Evolutionary conservation across 2,329 filamentous ascomycete species (phyloP).

Genomic region (Phyllosticta citrichinensis): DNA sequence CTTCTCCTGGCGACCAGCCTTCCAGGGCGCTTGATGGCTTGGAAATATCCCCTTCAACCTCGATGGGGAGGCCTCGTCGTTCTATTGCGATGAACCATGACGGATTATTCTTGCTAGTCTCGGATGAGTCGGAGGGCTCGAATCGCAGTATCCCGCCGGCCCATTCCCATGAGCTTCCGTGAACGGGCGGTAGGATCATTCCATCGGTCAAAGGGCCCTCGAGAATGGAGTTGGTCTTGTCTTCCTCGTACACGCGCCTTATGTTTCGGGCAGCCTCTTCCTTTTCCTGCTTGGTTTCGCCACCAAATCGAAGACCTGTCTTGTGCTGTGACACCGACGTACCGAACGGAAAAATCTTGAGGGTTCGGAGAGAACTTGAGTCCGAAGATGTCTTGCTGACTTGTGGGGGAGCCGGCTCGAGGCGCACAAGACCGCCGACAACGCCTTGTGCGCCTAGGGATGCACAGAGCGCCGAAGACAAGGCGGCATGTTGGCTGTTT

Average conservation of each 20-base stretch:
- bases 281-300: conserved; percentile 72
- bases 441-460: conserved; percentile 62
- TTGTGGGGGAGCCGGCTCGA: conserved; percentile 70
- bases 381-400: conserved; percentile 47
- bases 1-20: conserved; percentile 44
- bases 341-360: conserved; percentile 77
- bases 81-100: conserved; percentile 74
- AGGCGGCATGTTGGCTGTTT: conserved; percentile 65
- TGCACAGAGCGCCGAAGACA: conserved; percentile 68
- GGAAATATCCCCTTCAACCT: conserved; percentile 65
- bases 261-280: conserved; percentile 68
- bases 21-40: conserved; percentile 19
- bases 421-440: conserved; percentile 76
- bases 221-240: conserved; percentile 50
- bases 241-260: conserved; percentile 56
- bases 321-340: conserved; percentile 44
- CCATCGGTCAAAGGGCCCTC: conserved; percentile 85
- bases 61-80: conserved; percentile 54
- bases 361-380: conserved; percentile 41
- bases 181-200: conserved; percentile 57
- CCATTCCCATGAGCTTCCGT: conserved; percentile 52
- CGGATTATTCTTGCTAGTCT: conserved; percentile 39
- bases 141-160: conserved; percentile 78
- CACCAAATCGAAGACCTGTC: conserved; percentile 72
- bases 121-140: conserved; percentile 42